Percentiles rank a stretch among this genome's conserved stretches.
These are phyloP conservation scores for Eremothecium coryli DNA, from an alignment of 1,139 yeast genomes.

Conservation along the genomic window DNA sequence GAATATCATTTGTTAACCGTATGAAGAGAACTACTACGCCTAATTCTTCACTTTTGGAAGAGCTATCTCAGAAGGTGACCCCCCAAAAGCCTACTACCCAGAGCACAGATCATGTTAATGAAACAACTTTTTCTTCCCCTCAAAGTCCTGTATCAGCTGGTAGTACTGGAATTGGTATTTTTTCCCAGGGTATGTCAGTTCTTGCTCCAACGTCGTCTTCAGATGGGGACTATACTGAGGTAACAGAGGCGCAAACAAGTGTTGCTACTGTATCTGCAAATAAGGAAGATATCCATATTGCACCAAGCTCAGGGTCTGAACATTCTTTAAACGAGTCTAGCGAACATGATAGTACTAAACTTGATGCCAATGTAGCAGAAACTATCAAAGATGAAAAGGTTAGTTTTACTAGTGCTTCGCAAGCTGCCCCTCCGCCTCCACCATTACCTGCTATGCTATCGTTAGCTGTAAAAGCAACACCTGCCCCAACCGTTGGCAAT, in stretches of 20 bases:
- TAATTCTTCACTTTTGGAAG: slow-evolving; percentile 34
- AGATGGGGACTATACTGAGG: no score
- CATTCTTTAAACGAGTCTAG: no score
- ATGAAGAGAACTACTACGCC: slow-evolving; percentile 19
- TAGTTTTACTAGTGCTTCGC: no score
- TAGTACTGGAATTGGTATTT: slow-evolving; percentile 3
- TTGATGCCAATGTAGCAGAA: no score
- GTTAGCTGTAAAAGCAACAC: neutral
- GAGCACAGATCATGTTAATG: neutral
- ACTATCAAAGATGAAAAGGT: neutral
- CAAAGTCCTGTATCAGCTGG: slow-evolving; percentile 1
- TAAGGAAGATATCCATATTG: no score
- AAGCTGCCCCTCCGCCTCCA: slow-evolving; percentile 1
- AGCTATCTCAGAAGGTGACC: slow-evolving; percentile 44
- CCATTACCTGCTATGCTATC: neutral
- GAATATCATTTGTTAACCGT: slow-evolving; percentile 26
- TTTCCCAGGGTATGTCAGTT: neutral
- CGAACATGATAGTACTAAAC: no score
- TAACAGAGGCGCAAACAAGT: no score
- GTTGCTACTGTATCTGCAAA: no score
- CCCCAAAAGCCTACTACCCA: slow-evolving; percentile 9
- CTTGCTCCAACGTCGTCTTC: no score
- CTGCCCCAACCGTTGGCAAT: neutral
- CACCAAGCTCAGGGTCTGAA: no score
- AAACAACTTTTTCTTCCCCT: neutral